Evolutionary conservation across 1,284 basidiomycete genomes (phyloP).

Genomic region (Thecaphora frezii): DNA sequence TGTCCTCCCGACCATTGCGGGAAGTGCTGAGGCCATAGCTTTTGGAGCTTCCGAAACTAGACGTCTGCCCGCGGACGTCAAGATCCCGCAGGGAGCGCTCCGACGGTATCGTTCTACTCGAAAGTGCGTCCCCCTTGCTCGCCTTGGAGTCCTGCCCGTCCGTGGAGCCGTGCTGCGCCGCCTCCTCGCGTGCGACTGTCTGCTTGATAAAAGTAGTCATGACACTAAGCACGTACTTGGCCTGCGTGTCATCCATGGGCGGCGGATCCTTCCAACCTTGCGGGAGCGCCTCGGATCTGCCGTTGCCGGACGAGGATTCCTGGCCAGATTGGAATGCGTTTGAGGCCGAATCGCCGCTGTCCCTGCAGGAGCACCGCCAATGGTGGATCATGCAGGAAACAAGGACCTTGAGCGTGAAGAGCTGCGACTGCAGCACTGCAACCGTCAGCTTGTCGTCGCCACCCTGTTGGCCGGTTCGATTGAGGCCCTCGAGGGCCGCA

Average conservation of each 20-base stretch:
- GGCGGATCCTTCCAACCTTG: constrained; percentile 68
- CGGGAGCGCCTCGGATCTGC: constrained; percentile 16
- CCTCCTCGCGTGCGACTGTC: constrained; percentile 48
- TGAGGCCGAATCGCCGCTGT: not conserved
- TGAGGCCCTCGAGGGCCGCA: constrained; percentile 39
- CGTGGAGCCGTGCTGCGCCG: not conserved
- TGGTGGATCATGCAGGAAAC: constrained; percentile 74
- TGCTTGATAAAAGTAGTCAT: constrained; percentile 72
- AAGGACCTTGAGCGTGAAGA: constrained; percentile 83
- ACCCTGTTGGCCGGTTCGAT: constrained; percentile 37
- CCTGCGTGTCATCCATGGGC: constrained; percentile 79
- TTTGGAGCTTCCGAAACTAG: constrained; percentile 22
- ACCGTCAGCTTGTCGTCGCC: constrained; percentile 52
- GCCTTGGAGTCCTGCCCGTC: constrained; percentile 19
- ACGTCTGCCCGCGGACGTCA: constrained; percentile 18
- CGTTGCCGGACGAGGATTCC: constrained; percentile 1
- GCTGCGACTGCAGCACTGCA: constrained; percentile 77
- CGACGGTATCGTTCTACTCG: constrained; percentile 14
- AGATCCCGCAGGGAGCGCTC: constrained; percentile 36
- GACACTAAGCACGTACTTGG: constrained; percentile 80
- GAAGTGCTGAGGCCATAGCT: constrained; percentile 16
- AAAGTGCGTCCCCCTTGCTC: constrained; percentile 1
- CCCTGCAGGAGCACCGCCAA: constrained; percentile 63
- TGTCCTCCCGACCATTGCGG: constrained; percentile 16
- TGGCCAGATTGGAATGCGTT: not conserved